These are phyloP conservation scores for Chalciporus pseudorubinellus DNA, from an alignment of 768 basidiomycete genomes.

Conservation along the genomic window DNA sequence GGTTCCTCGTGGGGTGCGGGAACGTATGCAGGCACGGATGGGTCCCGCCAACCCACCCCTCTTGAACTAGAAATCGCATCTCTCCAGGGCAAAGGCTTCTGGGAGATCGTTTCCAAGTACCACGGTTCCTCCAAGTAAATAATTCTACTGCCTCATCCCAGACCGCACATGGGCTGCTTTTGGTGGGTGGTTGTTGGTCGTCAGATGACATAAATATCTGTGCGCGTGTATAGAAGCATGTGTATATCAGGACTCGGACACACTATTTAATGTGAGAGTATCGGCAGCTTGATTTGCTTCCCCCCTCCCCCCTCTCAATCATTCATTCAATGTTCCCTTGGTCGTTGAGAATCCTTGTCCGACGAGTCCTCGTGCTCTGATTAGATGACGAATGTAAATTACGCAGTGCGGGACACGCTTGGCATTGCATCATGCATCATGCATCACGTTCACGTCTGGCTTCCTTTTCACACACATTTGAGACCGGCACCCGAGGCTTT, in stretches of 20 bases:
- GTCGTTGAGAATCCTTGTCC: too few relatives aligned
- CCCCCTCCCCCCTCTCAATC: too few relatives aligned
- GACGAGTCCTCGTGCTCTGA: too few relatives aligned
- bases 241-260: not conserved
- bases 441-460: too few relatives aligned
- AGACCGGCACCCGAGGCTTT: too few relatives aligned
- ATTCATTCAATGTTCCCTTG: too few relatives aligned
- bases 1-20: constrained; percentile 85
- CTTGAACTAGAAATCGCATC: constrained; percentile 58
- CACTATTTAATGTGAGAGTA: too few relatives aligned
- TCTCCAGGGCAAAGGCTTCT: constrained; percentile 58
- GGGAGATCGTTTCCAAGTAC: constrained; percentile 43
- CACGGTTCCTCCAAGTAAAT: constrained; percentile 19
- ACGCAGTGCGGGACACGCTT: too few relatives aligned
- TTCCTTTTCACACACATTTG: too few relatives aligned
- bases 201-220: not conserved
- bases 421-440: too few relatives aligned
- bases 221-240: not conserved
- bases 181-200: not conserved
- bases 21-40: constrained; percentile 54
- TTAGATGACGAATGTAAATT: too few relatives aligned
- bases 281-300: too few relatives aligned
- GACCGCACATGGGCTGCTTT: not conserved
- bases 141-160: not conserved
- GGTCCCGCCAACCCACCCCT: constrained; percentile 56